Percentiles rank a stretch among this genome's conserved stretches.
These are phyloP conservation scores for Crithidia thermophila DNA, from an alignment of 208 protist genomes.

Conservation along the genomic window DNA sequence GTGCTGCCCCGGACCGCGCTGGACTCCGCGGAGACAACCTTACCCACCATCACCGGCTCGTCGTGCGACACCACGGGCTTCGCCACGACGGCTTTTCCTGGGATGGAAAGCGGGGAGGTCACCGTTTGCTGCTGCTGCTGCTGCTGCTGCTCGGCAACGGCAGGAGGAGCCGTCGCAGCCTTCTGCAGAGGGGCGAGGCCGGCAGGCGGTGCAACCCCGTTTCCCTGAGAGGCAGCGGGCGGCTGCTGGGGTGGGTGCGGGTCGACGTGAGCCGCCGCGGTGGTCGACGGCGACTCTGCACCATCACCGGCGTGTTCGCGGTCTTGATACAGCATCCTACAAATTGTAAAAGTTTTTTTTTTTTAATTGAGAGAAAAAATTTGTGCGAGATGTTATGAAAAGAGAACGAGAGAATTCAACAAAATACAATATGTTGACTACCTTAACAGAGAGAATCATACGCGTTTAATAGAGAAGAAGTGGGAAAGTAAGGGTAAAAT, in stretches of 20 bases:
- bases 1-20: background rate
- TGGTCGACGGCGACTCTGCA: background rate
- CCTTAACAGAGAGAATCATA: too few species aligned
- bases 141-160: background rate
- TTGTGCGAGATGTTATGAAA: background rate
- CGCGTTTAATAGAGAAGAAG: too few species aligned
- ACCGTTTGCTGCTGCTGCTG: background rate
- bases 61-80: background rate
- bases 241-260: background rate
- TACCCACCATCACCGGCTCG: slow-evolving; percentile 19
- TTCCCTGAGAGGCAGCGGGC: background rate
- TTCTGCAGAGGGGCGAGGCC: background rate
- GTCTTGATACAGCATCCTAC: slow-evolving; percentile 6
- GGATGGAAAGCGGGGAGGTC: background rate
- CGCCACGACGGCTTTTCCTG: background rate
- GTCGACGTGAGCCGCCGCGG: slow-evolving; percentile 2
- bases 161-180: background rate
- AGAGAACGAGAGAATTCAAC: background rate
- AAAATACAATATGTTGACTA: too few species aligned
- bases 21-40: slow-evolving; percentile 13
- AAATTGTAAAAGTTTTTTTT: too few species aligned
- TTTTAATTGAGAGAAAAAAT: too few species aligned
- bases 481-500: too few species aligned
- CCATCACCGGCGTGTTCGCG: background rate
- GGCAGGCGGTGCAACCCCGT: too few species aligned